Evolutionary conservation across 2,329 filamentous ascomycete genomes (phyloP).

Genomic region (Trichophaea hybrida): DNA sequence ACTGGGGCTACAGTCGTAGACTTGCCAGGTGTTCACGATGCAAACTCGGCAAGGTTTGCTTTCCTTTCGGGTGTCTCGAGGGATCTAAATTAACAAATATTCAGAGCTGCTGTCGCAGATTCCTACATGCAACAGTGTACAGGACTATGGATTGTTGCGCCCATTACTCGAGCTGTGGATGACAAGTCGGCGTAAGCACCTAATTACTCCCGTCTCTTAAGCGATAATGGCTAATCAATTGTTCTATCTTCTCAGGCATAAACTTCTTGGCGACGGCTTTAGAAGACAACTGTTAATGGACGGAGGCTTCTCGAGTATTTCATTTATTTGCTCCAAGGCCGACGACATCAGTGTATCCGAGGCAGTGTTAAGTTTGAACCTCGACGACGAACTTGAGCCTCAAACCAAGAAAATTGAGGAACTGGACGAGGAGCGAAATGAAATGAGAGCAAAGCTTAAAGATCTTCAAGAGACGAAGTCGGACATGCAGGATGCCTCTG

Average conservation of each 20-base stretch:
- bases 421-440: slow-evolving; percentile 24
- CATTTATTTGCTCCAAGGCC: slow-evolving; percentile 49
- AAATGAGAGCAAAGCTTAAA: slow-evolving; percentile 24
- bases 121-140: slow-evolving; percentile 47
- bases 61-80: too few species aligned
- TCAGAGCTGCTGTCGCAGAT: slow-evolving; percentile 41
- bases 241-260: slow-evolving; percentile 29
- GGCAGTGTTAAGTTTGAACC: slow-evolving; percentile 31
- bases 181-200: slow-evolving; percentile 38
- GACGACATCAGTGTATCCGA: slow-evolving; percentile 43
- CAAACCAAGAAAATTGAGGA: slow-evolving; percentile 31
- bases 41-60: slow-evolving; percentile 38
- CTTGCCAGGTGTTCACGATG: slow-evolving; percentile 41
- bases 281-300: slow-evolving; percentile 47
- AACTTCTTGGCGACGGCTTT: slow-evolving; percentile 43
- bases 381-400: slow-evolving; percentile 30
- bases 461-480: slow-evolving; percentile 30
- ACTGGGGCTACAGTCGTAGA: slow-evolving; percentile 45
- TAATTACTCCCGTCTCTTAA: too few species aligned
- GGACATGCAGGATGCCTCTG: slow-evolving; percentile 26
- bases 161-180: slow-evolving; percentile 46
- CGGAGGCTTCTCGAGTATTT: slow-evolving; percentile 40
- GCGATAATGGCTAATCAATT: too few species aligned
- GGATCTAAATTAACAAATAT: too few species aligned
- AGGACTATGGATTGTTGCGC: slow-evolving; percentile 47